Conservation (phyloP, 2,329 filamentous ascomycete species). For the Fusarium austroafricanum region DNA sequence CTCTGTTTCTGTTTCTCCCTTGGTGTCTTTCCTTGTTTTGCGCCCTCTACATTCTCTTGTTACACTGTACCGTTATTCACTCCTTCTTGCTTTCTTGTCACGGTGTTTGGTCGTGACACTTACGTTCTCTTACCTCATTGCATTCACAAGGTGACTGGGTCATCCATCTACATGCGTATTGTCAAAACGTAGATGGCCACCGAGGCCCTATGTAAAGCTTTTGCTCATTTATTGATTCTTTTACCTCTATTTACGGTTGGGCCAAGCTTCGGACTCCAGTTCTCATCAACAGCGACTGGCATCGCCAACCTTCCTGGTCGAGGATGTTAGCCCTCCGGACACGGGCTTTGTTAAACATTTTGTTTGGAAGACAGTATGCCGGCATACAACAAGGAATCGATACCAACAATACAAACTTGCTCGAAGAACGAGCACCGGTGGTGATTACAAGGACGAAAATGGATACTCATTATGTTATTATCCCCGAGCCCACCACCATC, state of each 20-base stretch:
- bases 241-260: conserved; percentile 20
- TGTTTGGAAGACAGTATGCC: conserved; percentile 65
- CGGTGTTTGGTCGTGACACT: conserved; percentile 16
- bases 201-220: conserved; percentile 39
- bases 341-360: conserved; percentile 62
- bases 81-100: conserved; percentile 28
- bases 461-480: conserved; percentile 28
- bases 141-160: conserved; percentile 40
- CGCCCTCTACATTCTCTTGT: conserved; percentile 26
- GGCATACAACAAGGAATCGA: conserved; percentile 57
- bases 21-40: conserved; percentile 36
- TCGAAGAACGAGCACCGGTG: conserved; percentile 29
- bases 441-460: conserved; percentile 35
- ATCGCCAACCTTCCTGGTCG: conserved; percentile 52
- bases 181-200: conserved; percentile 41
- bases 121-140: conserved; percentile 21
- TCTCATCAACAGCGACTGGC: conserved; percentile 42
- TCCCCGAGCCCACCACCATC: conserved; percentile 34
- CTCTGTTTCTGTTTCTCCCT: conserved; percentile 34
- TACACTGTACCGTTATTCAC: conserved; percentile 17
- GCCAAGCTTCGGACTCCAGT: conserved; percentile 22
- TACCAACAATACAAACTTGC: conserved; percentile 30
- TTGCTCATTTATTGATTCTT: conserved; percentile 27
- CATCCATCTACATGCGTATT: conserved; percentile 45
- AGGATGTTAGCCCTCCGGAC: conserved; percentile 55